Conservation (phyloP, 306 rosid species). For the Prinsepia uniflora region DNA sequence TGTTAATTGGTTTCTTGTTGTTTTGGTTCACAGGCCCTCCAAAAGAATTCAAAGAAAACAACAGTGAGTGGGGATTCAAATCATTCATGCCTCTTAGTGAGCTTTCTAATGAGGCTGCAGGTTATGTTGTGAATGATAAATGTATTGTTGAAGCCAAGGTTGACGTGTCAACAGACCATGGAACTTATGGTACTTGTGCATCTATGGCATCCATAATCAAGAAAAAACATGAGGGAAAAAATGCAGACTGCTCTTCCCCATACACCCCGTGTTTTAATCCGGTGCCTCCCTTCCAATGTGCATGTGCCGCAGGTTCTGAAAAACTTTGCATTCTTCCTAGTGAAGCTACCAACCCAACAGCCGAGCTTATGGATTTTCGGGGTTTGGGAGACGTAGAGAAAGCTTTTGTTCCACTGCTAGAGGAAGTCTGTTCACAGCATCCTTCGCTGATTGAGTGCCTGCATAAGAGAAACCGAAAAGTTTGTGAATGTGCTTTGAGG, state of each 20-base stretch:
- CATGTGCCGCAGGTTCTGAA: background rate
- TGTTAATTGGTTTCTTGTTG: background rate
- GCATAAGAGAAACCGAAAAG: background rate
- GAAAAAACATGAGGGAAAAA: background rate
- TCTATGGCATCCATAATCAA: background rate
- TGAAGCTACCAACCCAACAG: background rate
- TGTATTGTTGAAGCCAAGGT: constrained; percentile 14
- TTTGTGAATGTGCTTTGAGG: constrained; percentile 7
- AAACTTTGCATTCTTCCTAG: background rate
- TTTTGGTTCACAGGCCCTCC: background rate
- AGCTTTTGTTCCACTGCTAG: constrained; percentile 9
- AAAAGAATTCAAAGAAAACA: background rate
- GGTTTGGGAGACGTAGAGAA: constrained; percentile 6
- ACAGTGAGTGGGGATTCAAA: background rate
- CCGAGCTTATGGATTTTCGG: constrained; percentile 1
- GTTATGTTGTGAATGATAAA: constrained; percentile 9
- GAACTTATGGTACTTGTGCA: background rate
- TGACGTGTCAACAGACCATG: background rate
- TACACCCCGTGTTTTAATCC: background rate
- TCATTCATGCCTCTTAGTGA: constrained; percentile 4
- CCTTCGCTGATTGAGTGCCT: background rate
- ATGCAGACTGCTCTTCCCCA: background rate
- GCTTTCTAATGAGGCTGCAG: background rate
- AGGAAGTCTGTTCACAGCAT: constrained; percentile 3
- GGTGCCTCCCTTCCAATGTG: background rate